Evolutionary conservation across 257 asterid genomes (phyloP), one percentile per base, ranked within the genome.

Genomic region (Solanum infundibuliforme): DNA sequence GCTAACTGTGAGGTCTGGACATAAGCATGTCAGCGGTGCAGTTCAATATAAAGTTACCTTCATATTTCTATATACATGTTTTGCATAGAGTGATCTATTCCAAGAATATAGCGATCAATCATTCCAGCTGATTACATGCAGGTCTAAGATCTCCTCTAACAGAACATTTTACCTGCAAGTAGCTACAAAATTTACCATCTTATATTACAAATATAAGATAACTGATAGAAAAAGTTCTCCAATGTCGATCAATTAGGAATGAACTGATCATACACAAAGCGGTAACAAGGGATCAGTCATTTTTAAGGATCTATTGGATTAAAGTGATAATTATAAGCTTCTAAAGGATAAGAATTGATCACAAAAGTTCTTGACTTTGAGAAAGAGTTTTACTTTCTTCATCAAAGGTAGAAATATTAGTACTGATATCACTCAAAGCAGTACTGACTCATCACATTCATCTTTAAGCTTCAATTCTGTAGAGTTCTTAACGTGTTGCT

Each of bases 51-150:
- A 74, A 71, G 83, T 89, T 90, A 94, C 98, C 97, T 93, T 92
- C 87, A 96, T 92, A 89, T 95, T 95, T 91, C 93, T 91, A 82
- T 93, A 94, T 36, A 92, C 97, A 12, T 96, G 98, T 85, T 94
- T 94, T 81, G 90, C 87, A 89, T 95, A 95, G 62, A 96, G 93
- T 93, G 99, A 87, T 91, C 82, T 35, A 92, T 89, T 69, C 99
- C 98, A 88, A 96, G 96, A 88, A 95, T 58, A 81, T 41, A 68
- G 35, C 95, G 96, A 91, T 96, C 98, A 72, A 96, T 91, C 99
- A 95, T 92, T 89, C 96, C 98, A 84, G 95, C 98, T 88, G 97
- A 87, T 94, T 95, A 89, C 99, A 96, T 46, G 94, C 98, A 72
- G 95, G 99, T 76, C 96, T 92, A 4, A 95, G 94, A 90, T 95